Conservation (phyloP, 2,329 filamentous ascomycete genomes). For the Cladophialophora immunda region DNA sequence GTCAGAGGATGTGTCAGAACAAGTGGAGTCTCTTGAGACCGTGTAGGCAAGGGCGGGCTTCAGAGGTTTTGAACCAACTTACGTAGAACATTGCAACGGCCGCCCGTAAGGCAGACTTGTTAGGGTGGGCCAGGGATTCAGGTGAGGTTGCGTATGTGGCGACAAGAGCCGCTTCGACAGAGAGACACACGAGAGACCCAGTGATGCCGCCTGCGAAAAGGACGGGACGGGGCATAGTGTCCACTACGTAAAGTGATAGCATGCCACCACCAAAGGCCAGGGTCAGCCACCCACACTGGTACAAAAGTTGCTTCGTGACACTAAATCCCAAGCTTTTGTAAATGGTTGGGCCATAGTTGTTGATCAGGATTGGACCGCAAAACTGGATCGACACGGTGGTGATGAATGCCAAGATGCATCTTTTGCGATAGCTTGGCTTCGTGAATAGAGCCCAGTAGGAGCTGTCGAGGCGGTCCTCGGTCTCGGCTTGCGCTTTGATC, state of each 20-base stretch:
- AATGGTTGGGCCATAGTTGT: conserved; percentile 25
- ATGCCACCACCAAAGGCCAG: conserved; percentile 18
- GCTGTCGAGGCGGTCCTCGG: conserved; percentile 24
- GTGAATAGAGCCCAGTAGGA: conserved; percentile 32
- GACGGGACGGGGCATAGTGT: conserved; percentile 19
- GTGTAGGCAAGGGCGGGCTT: not conserved
- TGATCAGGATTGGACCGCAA: conserved; percentile 57
- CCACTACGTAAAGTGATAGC: conserved; percentile 16
- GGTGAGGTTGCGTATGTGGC: conserved; percentile 18
- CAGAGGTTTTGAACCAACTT: not conserved
- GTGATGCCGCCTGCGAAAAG: conserved; percentile 19
- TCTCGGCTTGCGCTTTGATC: conserved; percentile 18
- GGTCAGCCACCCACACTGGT: conserved; percentile 26
- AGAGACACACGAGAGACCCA: not conserved
- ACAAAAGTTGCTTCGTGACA: conserved; percentile 21
- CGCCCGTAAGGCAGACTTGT: conserved; percentile 44
- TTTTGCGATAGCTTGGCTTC: conserved; percentile 35
- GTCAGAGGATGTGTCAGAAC: not conserved
- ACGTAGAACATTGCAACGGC: conserved; percentile 56
- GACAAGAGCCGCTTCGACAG: conserved; percentile 14
- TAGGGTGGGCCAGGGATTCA: conserved; percentile 27
- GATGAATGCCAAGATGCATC: conserved; percentile 25
- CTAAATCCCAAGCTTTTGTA: conserved; percentile 26
- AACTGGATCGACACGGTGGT: conserved; percentile 38
- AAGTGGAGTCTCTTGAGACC: not conserved